Evolutionary conservation across 1,284 basidiomycete genomes (phyloP).

Genomic region (Moniliophthora roreri): DNA sequence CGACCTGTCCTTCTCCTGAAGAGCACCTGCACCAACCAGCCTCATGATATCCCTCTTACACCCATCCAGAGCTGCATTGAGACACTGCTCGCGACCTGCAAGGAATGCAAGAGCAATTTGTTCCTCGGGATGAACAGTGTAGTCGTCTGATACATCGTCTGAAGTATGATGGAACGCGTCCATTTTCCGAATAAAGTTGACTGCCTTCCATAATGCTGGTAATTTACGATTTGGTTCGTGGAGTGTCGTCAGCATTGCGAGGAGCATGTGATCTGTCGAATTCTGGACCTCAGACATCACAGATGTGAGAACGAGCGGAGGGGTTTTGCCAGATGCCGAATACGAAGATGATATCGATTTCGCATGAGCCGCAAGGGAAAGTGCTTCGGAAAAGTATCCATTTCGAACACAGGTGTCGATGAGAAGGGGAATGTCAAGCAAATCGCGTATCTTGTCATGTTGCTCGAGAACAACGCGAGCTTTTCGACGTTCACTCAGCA

Average conservation of each 20-base stretch:
- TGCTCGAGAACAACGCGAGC: slow-evolving; percentile 84
- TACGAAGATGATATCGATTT: slow-evolving; percentile 32
- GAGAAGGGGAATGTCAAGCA: slow-evolving; percentile 86
- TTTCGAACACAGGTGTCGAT: slow-evolving; percentile 92
- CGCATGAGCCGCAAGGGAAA: slow-evolving; percentile 78
- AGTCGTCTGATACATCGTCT: slow-evolving; percentile 15
- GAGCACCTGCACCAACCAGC: slow-evolving; percentile 22
- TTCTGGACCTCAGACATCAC: slow-evolving; percentile 76
- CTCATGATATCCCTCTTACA: slow-evolving; percentile 33
- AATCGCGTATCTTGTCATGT: slow-evolving; percentile 86
- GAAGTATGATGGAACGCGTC: slow-evolving; percentile 34
- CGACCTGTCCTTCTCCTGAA: slow-evolving; percentile 55
- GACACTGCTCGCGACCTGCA: slow-evolving; percentile 40
- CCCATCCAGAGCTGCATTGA: slow-evolving; percentile 37
- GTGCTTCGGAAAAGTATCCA: slow-evolving; percentile 87
- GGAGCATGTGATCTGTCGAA: slow-evolving; percentile 72
- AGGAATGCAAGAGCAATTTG: slow-evolving; percentile 45
- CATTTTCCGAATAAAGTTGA: slow-evolving; percentile 84
- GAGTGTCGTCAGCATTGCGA: slow-evolving; percentile 77
- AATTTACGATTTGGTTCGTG: slow-evolving; percentile 83
- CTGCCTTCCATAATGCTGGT: slow-evolving; percentile 85
- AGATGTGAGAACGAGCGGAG: slow-evolving; percentile 50
- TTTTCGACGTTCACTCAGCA: slow-evolving; percentile 61
- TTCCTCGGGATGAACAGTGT: slow-evolving; percentile 35
- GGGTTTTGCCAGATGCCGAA: slow-evolving; percentile 17